Percentiles rank a stretch among this genome's conserved stretches.
Conservation (phyloP, 73 alveolate genomes). For the Blepharisma japonicum region DNA sequence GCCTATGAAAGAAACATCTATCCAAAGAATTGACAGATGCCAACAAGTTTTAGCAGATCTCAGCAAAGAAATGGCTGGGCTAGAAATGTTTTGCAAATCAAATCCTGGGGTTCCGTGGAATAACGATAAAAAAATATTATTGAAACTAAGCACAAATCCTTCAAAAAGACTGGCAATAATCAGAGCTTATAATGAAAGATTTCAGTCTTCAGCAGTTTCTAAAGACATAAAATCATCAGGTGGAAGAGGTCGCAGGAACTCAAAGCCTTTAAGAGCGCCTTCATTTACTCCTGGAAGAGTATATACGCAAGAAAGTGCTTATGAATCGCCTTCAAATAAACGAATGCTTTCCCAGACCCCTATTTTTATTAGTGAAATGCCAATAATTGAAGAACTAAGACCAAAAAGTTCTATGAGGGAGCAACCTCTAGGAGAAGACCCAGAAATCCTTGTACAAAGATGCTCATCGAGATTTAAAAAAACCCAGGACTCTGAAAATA, state of each 20-base stretch:
- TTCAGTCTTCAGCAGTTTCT: no score
- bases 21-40: background rate
- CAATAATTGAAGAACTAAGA: no score
- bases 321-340: no score
- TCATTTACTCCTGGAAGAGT: no score
- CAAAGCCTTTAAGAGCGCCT: no score
- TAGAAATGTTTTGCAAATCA: slow-evolving; percentile 16
- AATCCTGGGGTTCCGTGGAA: slow-evolving; percentile 29
- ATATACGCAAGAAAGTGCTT: no score
- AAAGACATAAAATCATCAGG: no score
- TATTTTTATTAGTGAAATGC: no score
- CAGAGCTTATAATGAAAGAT: slow-evolving; percentile 19
- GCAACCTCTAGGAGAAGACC: background rate
- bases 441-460: background rate
- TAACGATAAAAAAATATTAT: slow-evolving; percentile 2
- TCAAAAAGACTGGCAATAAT: background rate
- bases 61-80: slow-evolving; percentile 5
- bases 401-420: no score
- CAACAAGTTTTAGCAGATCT: background rate
- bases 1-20: no score
- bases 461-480: background rate
- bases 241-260: no score
- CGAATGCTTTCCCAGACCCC: no score
- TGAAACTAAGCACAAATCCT: slow-evolving; percentile 2
- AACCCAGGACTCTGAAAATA: background rate